Base-by-base conservation (phyloP, 2,329 filamentous ascomycete genomes). In the Penicillium decumbens region DNA sequence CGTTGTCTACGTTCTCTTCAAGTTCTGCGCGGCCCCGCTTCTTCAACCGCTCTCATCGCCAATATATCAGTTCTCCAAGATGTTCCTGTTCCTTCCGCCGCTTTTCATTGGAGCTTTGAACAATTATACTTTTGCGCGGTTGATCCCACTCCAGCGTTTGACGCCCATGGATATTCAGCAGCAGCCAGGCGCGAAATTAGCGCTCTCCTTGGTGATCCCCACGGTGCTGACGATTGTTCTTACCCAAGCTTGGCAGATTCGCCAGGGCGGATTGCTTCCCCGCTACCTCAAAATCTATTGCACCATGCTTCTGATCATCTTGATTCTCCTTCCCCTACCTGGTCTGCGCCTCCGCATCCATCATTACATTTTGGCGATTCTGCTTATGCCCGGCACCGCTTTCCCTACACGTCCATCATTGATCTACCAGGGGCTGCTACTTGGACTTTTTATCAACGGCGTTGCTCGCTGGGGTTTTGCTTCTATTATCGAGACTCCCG, bases 401-500 rank as follows among this genome's bases (percentile, higher is more conserved):
- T 83, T 97, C 69, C 91, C 95, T 58, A 97, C 88, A 5, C 82
- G 93, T 0, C 87, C 89, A 0, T 85, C 85, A 0, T 76, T 97
- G 7, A 69, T 95, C 2, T 97, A 93, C 64, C 92, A 97, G 68
- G 93, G 93, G 9, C 75, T 98, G 1, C 77, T 98, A 0, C 75
- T 97, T 6, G 93, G 93, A 0, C 79, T 97, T 0, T 97, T 96
- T 69, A 85, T 96, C 72, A 96, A 96, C 66, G 92, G 93, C 45
- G 83, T 95, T 51, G 92, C 91, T 3, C 81, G 92, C 38, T 97
- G 93, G 93, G 91, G 91, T 0, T 98, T 95, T 67, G 91, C 89
- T 54, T 80, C 87, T 1, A 82, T 98, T 41, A 79, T 98, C 13
- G 85, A 98, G 71, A 97, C 93, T 0, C 82, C 88, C 0, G 78